phyloP scores from a whole-genome alignment of 1,284 basidiomycete species.

The Cerrena zonata region DNA sequence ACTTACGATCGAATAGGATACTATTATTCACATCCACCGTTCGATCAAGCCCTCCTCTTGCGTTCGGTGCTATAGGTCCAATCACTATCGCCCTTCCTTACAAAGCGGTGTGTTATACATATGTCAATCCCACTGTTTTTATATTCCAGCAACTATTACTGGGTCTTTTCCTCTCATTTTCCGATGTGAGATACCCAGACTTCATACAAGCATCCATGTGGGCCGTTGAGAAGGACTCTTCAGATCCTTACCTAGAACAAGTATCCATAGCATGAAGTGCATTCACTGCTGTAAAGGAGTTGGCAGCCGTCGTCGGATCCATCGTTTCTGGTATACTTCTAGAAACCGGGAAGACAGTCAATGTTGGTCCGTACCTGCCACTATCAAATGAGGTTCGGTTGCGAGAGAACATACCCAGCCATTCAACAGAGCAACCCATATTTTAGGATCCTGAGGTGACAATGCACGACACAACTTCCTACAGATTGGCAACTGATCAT shows the following conservation, averaged over 20 bases:
- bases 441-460: no score
- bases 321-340: constrained; percentile 23
- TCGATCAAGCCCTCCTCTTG: constrained; percentile 1
- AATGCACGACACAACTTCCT: no score
- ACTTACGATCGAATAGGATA: constrained; percentile 3
- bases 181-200: constrained; percentile 22
- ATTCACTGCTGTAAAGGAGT: constrained; percentile 19
- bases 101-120: neutral
- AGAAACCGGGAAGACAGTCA: constrained; percentile 16
- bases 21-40: constrained; percentile 6
- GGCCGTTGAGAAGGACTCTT: constrained; percentile 22
- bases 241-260: constrained; percentile 19
- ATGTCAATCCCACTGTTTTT: neutral
- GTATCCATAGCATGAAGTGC: constrained; percentile 20
- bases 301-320: constrained; percentile 23
- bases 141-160: neutral
- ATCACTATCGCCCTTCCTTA: constrained; percentile 3
- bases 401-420: no score
- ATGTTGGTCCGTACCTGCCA: no score
- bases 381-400: no score
- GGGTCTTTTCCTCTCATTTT: constrained; percentile 19
- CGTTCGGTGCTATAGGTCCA: constrained; percentile 1
- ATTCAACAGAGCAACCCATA: no score
- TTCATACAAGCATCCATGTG: constrained; percentile 21
- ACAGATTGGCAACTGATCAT: no score